Evolutionary conservation across 2,329 filamentous ascomycete species (phyloP).

Genomic region (Phaeophleospora eucalypticola): DNA sequence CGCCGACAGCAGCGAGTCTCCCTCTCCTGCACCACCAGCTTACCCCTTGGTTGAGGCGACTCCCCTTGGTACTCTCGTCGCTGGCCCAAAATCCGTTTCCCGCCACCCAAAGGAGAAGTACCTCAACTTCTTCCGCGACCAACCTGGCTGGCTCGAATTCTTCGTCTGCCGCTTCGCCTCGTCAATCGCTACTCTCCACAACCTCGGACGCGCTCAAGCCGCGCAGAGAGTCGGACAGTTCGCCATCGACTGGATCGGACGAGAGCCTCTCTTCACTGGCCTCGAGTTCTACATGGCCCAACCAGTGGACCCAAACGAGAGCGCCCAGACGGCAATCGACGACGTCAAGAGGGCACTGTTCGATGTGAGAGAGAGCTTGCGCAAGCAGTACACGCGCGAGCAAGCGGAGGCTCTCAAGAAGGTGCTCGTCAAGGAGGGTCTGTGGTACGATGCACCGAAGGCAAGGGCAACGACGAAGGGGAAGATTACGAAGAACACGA

Average conservation of each 20-base stretch:
- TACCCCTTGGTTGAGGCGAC: background rate
- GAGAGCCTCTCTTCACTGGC: background rate
- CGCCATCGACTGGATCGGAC: background rate
- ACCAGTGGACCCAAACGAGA: no score
- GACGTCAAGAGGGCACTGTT: no score
- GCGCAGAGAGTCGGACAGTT: background rate
- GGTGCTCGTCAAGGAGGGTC: no score
- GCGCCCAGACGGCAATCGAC: no score
- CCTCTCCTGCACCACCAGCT: background rate
- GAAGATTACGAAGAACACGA: no score
- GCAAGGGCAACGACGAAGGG: no score
- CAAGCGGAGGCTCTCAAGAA: no score
- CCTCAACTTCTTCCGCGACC: background rate
- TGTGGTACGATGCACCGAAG: no score
- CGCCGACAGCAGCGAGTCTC: background rate
- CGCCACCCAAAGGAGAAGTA: background rate
- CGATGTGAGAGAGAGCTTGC: no score
- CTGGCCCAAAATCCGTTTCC: background rate
- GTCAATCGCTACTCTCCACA: background rate
- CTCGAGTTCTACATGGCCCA: background rate
- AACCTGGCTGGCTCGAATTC: background rate
- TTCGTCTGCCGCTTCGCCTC: conserved; percentile 2
- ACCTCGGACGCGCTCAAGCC: background rate
- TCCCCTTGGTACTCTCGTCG: background rate
- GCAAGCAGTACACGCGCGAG: no score